Evolutionary conservation across 192 early-diverging fungal species (phyloP).

Genomic region (Phlyctochytrium arcticum): DNA sequence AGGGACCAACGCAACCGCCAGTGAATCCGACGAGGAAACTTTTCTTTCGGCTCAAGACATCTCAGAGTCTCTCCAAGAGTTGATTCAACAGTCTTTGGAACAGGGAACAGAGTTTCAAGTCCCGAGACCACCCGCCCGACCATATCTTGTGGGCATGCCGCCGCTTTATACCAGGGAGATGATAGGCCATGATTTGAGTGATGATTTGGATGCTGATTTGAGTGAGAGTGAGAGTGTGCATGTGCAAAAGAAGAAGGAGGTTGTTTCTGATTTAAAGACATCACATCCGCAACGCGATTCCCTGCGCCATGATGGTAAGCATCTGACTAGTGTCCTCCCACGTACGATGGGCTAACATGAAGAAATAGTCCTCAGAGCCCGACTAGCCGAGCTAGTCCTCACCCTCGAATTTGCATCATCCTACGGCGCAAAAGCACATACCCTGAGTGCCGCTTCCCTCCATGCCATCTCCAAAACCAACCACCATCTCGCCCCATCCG

Average conservation of each 20-base stretch:
- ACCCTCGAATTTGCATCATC: constrained; percentile 10
- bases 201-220: neutral
- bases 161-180: neutral
- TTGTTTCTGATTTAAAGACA: neutral
- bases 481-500: neutral
- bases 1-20: neutral
- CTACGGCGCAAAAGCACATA: constrained; percentile 12
- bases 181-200: neutral
- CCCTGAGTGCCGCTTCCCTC: constrained; percentile 12
- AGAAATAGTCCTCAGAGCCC: constrained; percentile 17
- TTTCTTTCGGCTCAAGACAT: neutral
- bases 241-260: neutral
- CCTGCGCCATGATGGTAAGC: constrained; percentile 7
- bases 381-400: constrained; percentile 13
- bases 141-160: neutral
- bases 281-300: neutral
- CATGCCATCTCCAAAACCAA: neutral
- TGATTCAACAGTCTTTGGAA: neutral
- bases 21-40: neutral
- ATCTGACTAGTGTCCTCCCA: neutral
- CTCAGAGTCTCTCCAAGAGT: neutral
- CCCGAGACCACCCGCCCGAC: neutral
- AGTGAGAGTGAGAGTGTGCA: neutral
- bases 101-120: neutral
- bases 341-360: neutral